A percentile compares a stretch with the other conserved stretches of the same genome.
phyloP scores from a whole-genome alignment of 108 stramenopile genomes.

The Nitzschia putrida region DNA sequence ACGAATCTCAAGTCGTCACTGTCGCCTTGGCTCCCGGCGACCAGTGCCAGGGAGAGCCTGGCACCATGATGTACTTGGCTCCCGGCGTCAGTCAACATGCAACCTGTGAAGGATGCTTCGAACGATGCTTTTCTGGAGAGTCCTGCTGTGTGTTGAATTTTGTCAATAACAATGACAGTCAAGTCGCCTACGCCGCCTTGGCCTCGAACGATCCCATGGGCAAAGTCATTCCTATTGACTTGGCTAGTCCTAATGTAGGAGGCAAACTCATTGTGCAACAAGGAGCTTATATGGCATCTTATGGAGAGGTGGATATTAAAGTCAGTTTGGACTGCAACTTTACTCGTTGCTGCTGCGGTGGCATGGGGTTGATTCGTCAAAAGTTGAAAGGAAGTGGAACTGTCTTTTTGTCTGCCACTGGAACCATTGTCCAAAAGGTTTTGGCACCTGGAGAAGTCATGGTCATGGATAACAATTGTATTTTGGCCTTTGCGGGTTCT shows the following conservation, averaged over 20 bases:
- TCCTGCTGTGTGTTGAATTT: slow-evolving; percentile 50
- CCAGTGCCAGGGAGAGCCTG: slow-evolving; percentile 53
- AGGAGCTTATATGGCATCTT: slow-evolving; percentile 53
- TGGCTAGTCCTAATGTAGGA: slow-evolving; percentile 30
- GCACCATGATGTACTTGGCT: slow-evolving; percentile 58
- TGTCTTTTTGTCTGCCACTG: slow-evolving; percentile 75
- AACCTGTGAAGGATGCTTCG: slow-evolving; percentile 37
- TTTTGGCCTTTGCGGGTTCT: slow-evolving; percentile 67
- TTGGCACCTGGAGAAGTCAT: slow-evolving; percentile 65
- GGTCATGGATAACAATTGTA: slow-evolving; percentile 70
- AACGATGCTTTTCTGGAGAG: slow-evolving; percentile 51
- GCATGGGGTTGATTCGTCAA: slow-evolving; percentile 49
- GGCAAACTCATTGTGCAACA: slow-evolving; percentile 47
- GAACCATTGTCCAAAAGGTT: slow-evolving; percentile 70
- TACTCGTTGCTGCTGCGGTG: slow-evolving; percentile 58
- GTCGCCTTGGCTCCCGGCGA: slow-evolving; percentile 41
- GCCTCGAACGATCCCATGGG: slow-evolving; percentile 53
- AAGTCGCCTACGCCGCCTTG: slow-evolving; percentile 41
- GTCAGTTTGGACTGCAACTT: slow-evolving; percentile 50
- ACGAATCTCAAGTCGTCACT: slow-evolving; percentile 45
- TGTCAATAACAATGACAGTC: slow-evolving; percentile 24
- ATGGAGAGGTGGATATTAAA: slow-evolving; percentile 46
- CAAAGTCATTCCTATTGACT: slow-evolving; percentile 58
- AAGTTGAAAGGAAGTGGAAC: slow-evolving; percentile 54
- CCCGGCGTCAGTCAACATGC: slow-evolving; percentile 22